Percentiles rank a stretch among this genome's conserved stretches.
phyloP scores from a whole-genome alignment of 148 eudicot species.

The Fagopyrum tataricum region DNA sequence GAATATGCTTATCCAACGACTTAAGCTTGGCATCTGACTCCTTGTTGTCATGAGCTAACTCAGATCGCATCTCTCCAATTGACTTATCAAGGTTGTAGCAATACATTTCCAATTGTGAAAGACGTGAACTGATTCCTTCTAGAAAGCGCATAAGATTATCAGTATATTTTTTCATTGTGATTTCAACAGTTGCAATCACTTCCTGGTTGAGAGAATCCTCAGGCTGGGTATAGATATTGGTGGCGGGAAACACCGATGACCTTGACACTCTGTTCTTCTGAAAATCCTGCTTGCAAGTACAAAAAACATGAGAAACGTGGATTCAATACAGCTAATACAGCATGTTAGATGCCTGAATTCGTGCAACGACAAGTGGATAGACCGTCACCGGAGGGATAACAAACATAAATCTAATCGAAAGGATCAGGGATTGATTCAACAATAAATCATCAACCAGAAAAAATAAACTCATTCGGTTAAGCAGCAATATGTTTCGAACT shows the following conservation, averaged over 20 bases:
- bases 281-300: slow-evolving; percentile 53
- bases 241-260: slow-evolving; percentile 64
- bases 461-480: neutral
- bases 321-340: neutral
- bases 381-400: neutral
- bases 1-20: slow-evolving; percentile 85
- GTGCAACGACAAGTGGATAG: neutral
- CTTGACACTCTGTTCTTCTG: slow-evolving; percentile 85
- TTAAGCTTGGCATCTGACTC: slow-evolving; percentile 84
- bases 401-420: neutral
- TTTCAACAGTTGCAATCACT: slow-evolving; percentile 61
- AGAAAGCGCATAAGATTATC: slow-evolving; percentile 97
- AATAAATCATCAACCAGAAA: neutral
- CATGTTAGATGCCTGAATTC: neutral
- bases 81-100: slow-evolving; percentile 97
- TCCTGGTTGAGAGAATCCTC: slow-evolving; percentile 74
- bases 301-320: neutral
- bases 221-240: slow-evolving; percentile 58
- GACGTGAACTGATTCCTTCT: slow-evolving; percentile 92
- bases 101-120: slow-evolving; percentile 87
- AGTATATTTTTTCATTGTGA: slow-evolving; percentile 78
- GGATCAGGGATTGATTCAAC: neutral
- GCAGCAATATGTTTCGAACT: neutral
- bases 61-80: slow-evolving; percentile 94
- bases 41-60: slow-evolving; percentile 71